Percentiles rank a stretch among this genome's conserved stretches.
phyloP scores from a whole-genome alignment of 768 basidiomycete genomes.

The Rubroboletus satanas region DNA sequence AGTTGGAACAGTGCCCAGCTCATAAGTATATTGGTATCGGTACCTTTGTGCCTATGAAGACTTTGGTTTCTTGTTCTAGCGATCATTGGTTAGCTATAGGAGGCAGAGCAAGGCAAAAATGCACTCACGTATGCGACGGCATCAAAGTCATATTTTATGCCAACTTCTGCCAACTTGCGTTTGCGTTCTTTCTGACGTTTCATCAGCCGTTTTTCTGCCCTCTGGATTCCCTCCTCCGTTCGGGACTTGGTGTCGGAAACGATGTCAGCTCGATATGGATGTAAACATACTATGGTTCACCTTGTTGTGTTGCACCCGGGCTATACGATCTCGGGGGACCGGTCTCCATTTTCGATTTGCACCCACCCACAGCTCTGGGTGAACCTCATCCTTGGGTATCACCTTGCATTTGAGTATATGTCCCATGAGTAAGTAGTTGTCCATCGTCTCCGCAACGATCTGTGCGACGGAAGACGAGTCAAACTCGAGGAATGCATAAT shows the following conservation, averaged over 20 bases:
- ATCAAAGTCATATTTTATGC: conserved; percentile 85
- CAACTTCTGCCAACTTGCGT: conserved; percentile 70
- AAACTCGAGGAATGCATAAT: conserved; percentile 97
- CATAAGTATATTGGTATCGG: background rate
- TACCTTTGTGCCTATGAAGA: conserved; percentile 12
- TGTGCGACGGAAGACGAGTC: conserved; percentile 83
- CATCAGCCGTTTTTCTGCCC: conserved; percentile 63
- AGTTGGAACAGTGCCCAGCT: background rate
- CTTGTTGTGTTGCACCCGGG: conserved; percentile 77
- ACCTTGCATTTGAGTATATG: conserved; percentile 90
- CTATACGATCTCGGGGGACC: conserved; percentile 70
- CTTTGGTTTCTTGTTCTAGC: conserved; percentile 37
- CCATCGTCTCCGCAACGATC: conserved; percentile 98
- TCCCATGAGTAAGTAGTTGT: conserved; percentile 95
- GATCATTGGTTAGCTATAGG: background rate
- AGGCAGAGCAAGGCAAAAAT: background rate
- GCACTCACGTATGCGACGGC: conserved; percentile 76
- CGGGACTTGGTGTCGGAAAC: conserved; percentile 48
- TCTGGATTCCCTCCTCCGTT: conserved; percentile 63
- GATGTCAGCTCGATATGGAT: conserved; percentile 4
- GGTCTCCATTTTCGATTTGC: conserved; percentile 87
- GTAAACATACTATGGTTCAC: conserved; percentile 35
- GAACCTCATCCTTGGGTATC: conserved; percentile 85
- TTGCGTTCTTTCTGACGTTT: conserved; percentile 76
- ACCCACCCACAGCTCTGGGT: conserved; percentile 95